These are phyloP conservation scores for Vaccinium macrocarpon DNA, from an alignment of 148 eudicot genomes.

Conservation along the genomic window DNA sequence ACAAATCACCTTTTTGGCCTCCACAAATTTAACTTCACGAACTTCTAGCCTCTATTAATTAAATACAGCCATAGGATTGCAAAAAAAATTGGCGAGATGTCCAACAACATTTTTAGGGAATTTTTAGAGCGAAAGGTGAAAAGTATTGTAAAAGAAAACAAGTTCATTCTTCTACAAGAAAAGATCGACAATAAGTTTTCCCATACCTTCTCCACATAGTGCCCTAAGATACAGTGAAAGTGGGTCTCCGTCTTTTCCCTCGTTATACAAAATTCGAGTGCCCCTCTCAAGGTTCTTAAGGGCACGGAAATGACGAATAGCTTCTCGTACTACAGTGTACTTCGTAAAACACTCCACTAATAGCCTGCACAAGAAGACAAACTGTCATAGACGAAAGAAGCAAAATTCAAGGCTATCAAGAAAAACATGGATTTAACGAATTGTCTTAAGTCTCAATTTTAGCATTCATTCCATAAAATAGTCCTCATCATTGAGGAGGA, in stretches of 20 bases:
- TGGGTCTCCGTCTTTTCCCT: slow-evolving; percentile 88
- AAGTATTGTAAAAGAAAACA: not conserved
- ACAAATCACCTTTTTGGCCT: not conserved
- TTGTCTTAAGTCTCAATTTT: not conserved
- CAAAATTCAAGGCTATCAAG: not conserved
- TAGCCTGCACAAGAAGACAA: slow-evolving; percentile 45
- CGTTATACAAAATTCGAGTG: slow-evolving; percentile 55
- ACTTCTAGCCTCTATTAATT: not conserved
- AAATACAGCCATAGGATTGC: not conserved
- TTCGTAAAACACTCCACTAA: slow-evolving; percentile 96
- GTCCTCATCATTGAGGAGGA: not conserved
- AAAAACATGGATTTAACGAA: not conserved
- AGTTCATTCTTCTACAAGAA: not conserved
- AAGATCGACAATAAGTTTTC: not conserved
- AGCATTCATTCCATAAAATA: not conserved
- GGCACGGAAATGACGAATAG: slow-evolving; percentile 95
- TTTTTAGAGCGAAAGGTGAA: not conserved
- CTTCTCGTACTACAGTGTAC: slow-evolving; percentile 82
- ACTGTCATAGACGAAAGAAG: slow-evolving; percentile 3
- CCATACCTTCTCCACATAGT: slow-evolving; percentile 81
- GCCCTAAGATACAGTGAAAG: slow-evolving; percentile 97
- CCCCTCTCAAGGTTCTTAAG: slow-evolving; percentile 75
- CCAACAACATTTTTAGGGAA: not conserved
- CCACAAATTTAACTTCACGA: not conserved
- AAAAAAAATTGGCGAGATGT: not conserved